Percentiles rank a stretch among this genome's conserved stretches.
Evolutionary conservation across 139 green algal genomes (phyloP).

Genomic region (Chlorella sp.): DNA sequence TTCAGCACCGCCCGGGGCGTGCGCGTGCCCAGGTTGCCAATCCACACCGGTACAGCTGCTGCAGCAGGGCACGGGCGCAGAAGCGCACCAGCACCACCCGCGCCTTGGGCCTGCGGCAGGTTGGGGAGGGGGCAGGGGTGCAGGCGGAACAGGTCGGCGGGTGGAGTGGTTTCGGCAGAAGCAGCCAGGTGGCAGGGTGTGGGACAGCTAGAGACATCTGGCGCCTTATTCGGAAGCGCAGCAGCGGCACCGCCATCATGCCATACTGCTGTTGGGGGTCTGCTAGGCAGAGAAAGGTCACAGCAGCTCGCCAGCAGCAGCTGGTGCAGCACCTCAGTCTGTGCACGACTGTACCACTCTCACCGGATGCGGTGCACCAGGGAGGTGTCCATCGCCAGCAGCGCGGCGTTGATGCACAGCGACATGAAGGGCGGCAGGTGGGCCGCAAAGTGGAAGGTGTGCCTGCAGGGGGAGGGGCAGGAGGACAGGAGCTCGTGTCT

Average conservation of each 20-base stretch:
- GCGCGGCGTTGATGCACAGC: conserved; percentile 62
- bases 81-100: conserved; percentile 79
- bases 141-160: neutral
- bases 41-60: conserved; percentile 70
- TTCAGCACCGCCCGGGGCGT: too few species aligned
- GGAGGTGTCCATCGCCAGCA: conserved; percentile 67
- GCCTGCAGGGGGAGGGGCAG: neutral
- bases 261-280: too few species aligned
- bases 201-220: too few species aligned
- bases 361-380: conserved; percentile 50
- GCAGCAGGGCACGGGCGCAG: conserved; percentile 75
- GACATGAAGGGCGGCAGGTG: conserved; percentile 70
- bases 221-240: too few species aligned
- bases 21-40: conserved; percentile 46
- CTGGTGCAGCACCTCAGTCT: neutral
- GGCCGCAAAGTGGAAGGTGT: conserved; percentile 54
- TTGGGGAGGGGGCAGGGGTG: too few species aligned
- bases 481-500: too few species aligned
- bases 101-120: conserved; percentile 58
- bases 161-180: too few species aligned
- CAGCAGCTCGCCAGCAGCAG: too few species aligned
- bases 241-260: too few species aligned
- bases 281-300: neutral
- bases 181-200: too few species aligned
- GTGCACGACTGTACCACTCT: neutral